Evolutionary conservation across 2,329 filamentous ascomycete genomes (phyloP).

Genomic region (Bipolaris oryzae): DNA sequence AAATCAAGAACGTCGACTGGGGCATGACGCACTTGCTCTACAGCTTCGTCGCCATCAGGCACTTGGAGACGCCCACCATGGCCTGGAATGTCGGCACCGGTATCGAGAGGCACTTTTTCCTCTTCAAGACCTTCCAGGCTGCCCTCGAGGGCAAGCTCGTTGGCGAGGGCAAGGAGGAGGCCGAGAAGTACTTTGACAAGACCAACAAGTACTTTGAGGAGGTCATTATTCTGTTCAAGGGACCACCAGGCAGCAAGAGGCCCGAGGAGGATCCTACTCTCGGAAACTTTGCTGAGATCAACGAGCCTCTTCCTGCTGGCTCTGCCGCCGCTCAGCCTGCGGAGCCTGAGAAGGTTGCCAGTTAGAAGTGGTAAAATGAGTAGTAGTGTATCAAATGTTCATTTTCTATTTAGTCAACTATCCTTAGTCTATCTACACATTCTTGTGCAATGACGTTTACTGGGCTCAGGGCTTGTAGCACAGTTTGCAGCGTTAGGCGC

Average conservation of each 20-base stretch:
- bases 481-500: background rate
- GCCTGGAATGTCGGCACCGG: background rate
- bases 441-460: background rate
- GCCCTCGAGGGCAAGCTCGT: background rate
- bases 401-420: background rate
- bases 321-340: too few relatives aligned
- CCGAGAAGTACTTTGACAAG: background rate
- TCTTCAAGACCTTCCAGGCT: background rate
- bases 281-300: background rate
- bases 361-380: background rate
- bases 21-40: background rate
- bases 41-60: background rate
- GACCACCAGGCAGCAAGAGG: background rate
- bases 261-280: background rate
- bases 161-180: background rate
- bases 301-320: background rate
- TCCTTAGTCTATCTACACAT: background rate
- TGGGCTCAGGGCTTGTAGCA: background rate
- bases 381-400: background rate
- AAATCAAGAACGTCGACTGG: background rate
- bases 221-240: background rate
- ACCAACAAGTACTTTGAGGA: background rate
- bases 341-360: background rate
- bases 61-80: background rate
- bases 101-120: background rate